Percentiles rank a stretch among this genome's conserved stretches.
Evolutionary conservation across 805 yeast species (phyloP).

Genomic region (Yamadazyma nakazawae): DNA sequence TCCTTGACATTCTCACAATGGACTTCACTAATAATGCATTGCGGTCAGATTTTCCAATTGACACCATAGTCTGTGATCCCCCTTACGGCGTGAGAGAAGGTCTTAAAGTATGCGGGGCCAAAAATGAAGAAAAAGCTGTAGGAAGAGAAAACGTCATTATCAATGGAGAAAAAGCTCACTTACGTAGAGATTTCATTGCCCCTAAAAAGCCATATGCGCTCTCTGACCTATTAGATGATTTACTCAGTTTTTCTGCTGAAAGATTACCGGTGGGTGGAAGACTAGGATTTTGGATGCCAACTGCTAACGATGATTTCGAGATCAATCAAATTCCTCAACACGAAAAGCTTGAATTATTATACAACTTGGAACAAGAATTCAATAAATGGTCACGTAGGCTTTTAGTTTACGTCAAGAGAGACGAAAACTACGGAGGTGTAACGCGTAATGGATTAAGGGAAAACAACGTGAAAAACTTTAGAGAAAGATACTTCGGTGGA

Average conservation of each 20-base stretch:
- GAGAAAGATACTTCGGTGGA: constrained; percentile 74
- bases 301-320: constrained; percentile 81
- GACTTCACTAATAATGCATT: constrained; percentile 92
- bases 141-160: constrained; percentile 75
- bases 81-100: constrained; percentile 98
- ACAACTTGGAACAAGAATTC: constrained; percentile 81
- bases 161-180: constrained; percentile 73
- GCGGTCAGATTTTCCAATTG: constrained; percentile 58
- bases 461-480: constrained; percentile 51
- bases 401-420: constrained; percentile 72
- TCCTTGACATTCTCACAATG: constrained; percentile 80
- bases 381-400: constrained; percentile 91
- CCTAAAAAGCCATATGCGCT: constrained; percentile 89
- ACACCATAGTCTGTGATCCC: constrained; percentile 90
- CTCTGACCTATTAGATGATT: constrained; percentile 72
- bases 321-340: constrained; percentile 77
- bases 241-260: constrained; percentile 67
- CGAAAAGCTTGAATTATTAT: constrained; percentile 61
- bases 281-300: constrained; percentile 96
- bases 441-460: constrained; percentile 44
- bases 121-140: constrained; percentile 57
- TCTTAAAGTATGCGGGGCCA: constrained; percentile 86
- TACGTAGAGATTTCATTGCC: constrained; percentile 80
- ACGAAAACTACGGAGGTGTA: constrained; percentile 45
- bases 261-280: constrained; percentile 75